These are phyloP conservation scores for Pythium dissotocum DNA, from an alignment of 352 stramenopile species.

Conservation along the genomic window DNA sequence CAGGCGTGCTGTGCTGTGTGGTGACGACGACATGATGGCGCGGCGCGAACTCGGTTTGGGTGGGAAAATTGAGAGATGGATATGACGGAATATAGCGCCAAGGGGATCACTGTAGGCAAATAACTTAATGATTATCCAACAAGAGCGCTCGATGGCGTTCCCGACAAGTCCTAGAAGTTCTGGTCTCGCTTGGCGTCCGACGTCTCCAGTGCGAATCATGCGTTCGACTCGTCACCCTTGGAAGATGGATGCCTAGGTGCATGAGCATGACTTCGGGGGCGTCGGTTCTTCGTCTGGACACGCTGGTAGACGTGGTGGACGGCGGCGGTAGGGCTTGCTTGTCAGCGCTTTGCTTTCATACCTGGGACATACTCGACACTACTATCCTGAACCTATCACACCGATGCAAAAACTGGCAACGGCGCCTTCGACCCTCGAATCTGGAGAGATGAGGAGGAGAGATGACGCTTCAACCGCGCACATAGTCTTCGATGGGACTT, in stretches of 20 bases:
- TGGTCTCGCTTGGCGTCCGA: background rate
- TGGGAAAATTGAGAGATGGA: background rate
- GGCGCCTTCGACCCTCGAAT: conserved; percentile 1
- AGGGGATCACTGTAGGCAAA: conserved; percentile 12
- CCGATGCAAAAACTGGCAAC: conserved; percentile 7
- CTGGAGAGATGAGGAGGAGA: background rate
- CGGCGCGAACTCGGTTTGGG: background rate
- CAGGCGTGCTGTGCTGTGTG: background rate
- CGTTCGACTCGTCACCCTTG: conserved; percentile 6
- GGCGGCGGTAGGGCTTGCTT: background rate
- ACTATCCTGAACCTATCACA: conserved; percentile 25
- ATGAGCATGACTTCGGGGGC: background rate
- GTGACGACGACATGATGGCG: conserved; percentile 5
- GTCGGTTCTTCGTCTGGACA: background rate
- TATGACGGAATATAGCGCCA: background rate
- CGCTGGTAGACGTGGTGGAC: background rate
- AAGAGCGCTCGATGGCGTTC: conserved; percentile 1
- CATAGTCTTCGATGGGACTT: conserved; percentile 16
- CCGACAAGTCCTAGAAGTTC: background rate
- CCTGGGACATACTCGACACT: conserved; percentile 44
- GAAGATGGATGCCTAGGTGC: background rate
- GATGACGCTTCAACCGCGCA: conserved; percentile 5
- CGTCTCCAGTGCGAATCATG: background rate
- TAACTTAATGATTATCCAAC: conserved; percentile 31
- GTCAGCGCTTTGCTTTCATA: conserved; percentile 17